These are phyloP conservation scores for Ogataea ganodermae DNA, from an alignment of 805 yeast genomes.

Conservation along the genomic window DNA sequence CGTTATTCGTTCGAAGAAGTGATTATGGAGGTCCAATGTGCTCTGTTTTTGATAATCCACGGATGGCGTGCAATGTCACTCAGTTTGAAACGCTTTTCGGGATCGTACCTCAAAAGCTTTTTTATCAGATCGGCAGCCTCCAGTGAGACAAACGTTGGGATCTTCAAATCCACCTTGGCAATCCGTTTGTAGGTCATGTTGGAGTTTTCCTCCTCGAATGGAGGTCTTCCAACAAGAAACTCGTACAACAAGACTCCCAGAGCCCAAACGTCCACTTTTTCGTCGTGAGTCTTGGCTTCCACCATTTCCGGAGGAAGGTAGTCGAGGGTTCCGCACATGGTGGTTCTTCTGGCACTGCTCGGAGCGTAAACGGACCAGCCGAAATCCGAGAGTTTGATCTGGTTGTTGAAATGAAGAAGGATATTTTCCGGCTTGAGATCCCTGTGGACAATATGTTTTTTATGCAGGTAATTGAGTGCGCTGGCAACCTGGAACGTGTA, in stretches of 20 bases:
- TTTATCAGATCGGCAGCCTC: conserved; percentile 79
- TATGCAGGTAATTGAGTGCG: conserved; percentile 77
- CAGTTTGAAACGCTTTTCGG: conserved; percentile 63
- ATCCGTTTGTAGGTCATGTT: conserved; percentile 81
- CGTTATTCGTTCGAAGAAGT: conserved; percentile 11
- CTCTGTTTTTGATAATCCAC: conserved; percentile 73
- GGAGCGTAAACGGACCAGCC: conserved; percentile 91
- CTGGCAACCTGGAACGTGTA: conserved; percentile 82
- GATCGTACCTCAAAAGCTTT: conserved; percentile 65
- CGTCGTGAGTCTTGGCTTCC: conserved; percentile 76
- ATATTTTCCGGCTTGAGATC: conserved; percentile 96
- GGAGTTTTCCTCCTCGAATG: conserved; percentile 82
- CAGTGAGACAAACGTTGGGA: conserved; percentile 67
- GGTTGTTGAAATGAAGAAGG: conserved; percentile 71
- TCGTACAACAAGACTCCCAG: conserved; percentile 86
- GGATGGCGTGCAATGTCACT: conserved; percentile 71
- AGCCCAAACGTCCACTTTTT: conserved; percentile 88
- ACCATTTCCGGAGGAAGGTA: conserved; percentile 96
- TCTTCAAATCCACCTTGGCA: conserved; percentile 68
- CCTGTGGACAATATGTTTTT: conserved; percentile 80
- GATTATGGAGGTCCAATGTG: conserved; percentile 51
- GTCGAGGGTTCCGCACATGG: conserved; percentile 94
- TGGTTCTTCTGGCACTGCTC: conserved; percentile 53
- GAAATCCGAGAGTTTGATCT: conserved; percentile 85
- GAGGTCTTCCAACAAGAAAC: conserved; percentile 84